phyloP scores from a whole-genome alignment of 169 alveolate species.

The Toxoplasma gondii region DNA sequence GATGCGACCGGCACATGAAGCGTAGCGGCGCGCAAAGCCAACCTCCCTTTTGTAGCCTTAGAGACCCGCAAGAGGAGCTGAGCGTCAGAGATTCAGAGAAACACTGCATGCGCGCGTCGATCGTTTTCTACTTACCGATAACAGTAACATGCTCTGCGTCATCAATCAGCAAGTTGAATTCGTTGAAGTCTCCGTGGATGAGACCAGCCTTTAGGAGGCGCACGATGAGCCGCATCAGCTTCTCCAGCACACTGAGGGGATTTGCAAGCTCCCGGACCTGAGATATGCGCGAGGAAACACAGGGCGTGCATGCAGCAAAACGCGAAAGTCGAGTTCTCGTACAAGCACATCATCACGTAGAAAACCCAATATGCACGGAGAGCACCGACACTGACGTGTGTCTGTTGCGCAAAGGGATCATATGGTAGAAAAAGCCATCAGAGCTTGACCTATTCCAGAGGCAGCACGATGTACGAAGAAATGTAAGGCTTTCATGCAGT shows the following conservation, averaged over 20 bases:
- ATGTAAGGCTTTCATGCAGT: too few species aligned
- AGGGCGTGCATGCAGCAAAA: neutral
- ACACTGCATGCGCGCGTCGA: too few species aligned
- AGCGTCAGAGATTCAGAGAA: too few species aligned
- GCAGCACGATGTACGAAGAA: too few species aligned
- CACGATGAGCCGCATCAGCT: conserved; percentile 83
- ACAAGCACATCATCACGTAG: neutral
- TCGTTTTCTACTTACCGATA: conserved; percentile 70
- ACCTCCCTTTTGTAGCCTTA: too few species aligned
- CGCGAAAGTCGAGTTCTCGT: neutral
- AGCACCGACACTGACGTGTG: too few species aligned
- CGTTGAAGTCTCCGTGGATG: conserved; percentile 99
- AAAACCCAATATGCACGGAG: neutral
- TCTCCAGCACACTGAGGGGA: conserved; percentile 61
- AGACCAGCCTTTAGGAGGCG: conserved; percentile 95
- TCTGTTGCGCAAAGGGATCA: too few species aligned
- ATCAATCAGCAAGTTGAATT: conserved; percentile 94
- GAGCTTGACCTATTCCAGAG: too few species aligned
- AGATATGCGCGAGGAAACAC: neutral
- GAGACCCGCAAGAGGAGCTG: too few species aligned
- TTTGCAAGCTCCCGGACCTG: conserved; percentile 50
- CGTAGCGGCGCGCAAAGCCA: too few species aligned
- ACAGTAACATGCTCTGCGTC: conserved; percentile 86
- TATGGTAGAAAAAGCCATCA: too few species aligned
- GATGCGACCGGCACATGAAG: too few species aligned